Evolutionary conservation across 1,284 basidiomycete genomes (phyloP), one percentile per base, ranked within the genome.

Genomic region (Neolentinus lepideus): DNA sequence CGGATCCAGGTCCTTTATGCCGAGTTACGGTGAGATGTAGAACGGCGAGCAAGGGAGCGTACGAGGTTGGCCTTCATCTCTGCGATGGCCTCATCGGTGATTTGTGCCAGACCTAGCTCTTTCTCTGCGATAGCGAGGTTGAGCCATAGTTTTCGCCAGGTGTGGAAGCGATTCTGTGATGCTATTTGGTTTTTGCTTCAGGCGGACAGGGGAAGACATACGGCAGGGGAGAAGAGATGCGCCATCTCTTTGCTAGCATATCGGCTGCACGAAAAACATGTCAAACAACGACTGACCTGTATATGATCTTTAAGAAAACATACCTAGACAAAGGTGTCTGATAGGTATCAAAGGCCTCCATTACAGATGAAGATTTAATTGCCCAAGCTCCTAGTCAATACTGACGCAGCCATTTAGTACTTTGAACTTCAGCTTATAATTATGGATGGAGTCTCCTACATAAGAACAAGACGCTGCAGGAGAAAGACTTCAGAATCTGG

Each of bases 171-270:
- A 61, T 91, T 96, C 94, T 97, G 16, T 27, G 25, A 4, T 55
- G 19, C 21, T 2, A 12, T 47, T 6, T 51, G 29, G n/a, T 10
- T 19, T 10, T 24, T 21, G 3, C 25, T 22, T 16, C 16, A n/a
- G 16, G 14, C 1, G 29, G 12, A 12, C 14, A n/a, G 36, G 24
- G 26, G 46, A 52, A 54, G 19, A 71, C 78, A 31, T 64, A 95
- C 94, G 54, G 86, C 85, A 56, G 90, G 83, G 45, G 95, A 98
- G 77, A 98, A 99, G 56, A 99, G 82, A 72, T 92, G 81, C 12
- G 94, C 88, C 96, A 98, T 98, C 75, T 98, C 96, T 70, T 96
- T 96, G 78, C 92, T 95, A 22, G 97, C 97, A 91, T 99, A 99
- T 56, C 96, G 94, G 68, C 94, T 97, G 63, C 27, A 54, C 55